Evolutionary conservation across 1,284 basidiomycete species (phyloP).

Genomic region (Bjerkandera adusta): DNA sequence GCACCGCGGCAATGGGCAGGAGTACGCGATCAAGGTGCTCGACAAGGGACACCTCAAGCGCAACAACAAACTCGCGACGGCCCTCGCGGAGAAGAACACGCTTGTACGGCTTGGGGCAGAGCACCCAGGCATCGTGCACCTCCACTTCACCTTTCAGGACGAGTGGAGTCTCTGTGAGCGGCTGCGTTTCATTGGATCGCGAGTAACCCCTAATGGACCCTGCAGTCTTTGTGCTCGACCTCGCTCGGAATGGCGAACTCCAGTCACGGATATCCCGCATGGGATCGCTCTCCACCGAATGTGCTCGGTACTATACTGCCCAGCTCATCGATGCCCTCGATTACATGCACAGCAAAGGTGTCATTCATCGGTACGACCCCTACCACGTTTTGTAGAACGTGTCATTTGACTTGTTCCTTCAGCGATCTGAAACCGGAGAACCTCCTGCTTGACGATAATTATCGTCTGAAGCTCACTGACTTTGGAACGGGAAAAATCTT

Average conservation of each 20-base stretch:
- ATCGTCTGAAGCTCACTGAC: slow-evolving; percentile 93
- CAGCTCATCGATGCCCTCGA: slow-evolving; percentile 86
- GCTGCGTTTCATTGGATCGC: background rate
- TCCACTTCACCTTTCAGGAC: slow-evolving; percentile 87
- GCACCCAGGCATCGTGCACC: slow-evolving; percentile 81
- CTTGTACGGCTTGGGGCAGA: slow-evolving; percentile 60
- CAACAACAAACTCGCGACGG: slow-evolving; percentile 64
- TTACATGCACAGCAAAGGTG: slow-evolving; percentile 86
- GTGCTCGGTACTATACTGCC: slow-evolving; percentile 81
- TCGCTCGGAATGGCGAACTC: slow-evolving; percentile 89
- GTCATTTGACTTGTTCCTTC: slow-evolving; percentile 10
- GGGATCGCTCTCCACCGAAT: slow-evolving; percentile 79
- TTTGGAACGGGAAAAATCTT: slow-evolving; percentile 95
- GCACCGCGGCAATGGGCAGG: slow-evolving; percentile 53
- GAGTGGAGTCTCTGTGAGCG: slow-evolving; percentile 78
- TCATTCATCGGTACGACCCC: slow-evolving; percentile 74
- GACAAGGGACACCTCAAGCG: slow-evolving; percentile 73
- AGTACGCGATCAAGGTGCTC: slow-evolving; percentile 76
- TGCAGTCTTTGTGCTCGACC: slow-evolving; percentile 87
- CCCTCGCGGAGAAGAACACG: slow-evolving; percentile 64
- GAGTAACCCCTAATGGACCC: slow-evolving; percentile 2
- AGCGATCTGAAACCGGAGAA: slow-evolving; percentile 93
- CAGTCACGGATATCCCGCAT: slow-evolving; percentile 74
- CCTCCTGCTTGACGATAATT: slow-evolving; percentile 81
- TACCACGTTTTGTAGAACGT: slow-evolving; percentile 2